Percentiles rank a stretch among this genome's conserved stretches.
Evolutionary conservation across 805 yeast species (phyloP).

Genomic region (Pichia ethanolica): DNA sequence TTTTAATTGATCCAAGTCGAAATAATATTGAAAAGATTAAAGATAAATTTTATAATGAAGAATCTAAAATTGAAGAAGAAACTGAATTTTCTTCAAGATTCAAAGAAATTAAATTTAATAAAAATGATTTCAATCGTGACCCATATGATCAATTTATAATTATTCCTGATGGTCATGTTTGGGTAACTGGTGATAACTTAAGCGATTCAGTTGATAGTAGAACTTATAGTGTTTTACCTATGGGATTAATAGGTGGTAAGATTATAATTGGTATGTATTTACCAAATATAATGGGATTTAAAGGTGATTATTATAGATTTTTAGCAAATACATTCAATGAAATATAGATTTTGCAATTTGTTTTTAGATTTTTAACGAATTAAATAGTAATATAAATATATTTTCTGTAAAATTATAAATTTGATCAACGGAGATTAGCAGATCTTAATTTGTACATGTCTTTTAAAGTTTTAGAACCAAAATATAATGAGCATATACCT

Average conservation of each 20-base stretch:
- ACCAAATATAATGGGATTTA: conserved; percentile 29
- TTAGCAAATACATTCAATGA: conserved; percentile 41
- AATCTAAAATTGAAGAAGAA: too few relatives aligned
- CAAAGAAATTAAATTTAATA: conserved; percentile 14
- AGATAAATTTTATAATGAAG: background rate
- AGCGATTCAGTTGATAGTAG: conserved; percentile 85
- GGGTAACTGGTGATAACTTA: conserved; percentile 95
- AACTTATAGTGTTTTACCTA: conserved; percentile 81
- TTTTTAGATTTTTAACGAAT: background rate
- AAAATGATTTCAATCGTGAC: conserved; percentile 7
- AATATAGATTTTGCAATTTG: background rate
- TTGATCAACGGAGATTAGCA: conserved; percentile 14
- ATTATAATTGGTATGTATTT: conserved; percentile 62
- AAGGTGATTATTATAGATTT: conserved; percentile 47
- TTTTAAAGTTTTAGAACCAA: conserved; percentile 64
- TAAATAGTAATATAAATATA: background rate
- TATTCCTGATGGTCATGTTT: conserved; percentile 91
- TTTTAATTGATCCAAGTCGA: conserved; percentile 73
- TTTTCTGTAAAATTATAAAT: background rate
- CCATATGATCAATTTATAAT: conserved; percentile 47
- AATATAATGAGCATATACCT: conserved; percentile 45
- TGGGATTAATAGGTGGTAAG: conserved; percentile 83
- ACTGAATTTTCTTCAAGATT: background rate
- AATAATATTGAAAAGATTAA: conserved; percentile 33
- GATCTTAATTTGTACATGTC: conserved; percentile 23